Evolutionary conservation across 1,139 yeast genomes (phyloP), one percentile per base, ranked within the genome.

Genomic region (Saccharomyces hybrid): DNA sequence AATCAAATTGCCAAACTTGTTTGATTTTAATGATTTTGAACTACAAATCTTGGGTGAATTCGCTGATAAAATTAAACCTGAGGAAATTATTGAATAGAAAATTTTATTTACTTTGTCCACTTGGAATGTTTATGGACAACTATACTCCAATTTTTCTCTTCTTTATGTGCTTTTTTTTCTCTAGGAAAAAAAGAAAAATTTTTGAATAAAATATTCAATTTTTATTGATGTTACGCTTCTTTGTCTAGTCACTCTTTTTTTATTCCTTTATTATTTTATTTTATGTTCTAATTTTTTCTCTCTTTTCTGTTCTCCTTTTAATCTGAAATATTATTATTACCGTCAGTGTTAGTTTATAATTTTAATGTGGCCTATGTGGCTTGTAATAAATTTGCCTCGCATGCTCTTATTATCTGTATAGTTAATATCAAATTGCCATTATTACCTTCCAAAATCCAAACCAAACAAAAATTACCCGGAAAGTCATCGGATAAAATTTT

Each of bases 21-120:
- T 74, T 60, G 73, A 74, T 57, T 75, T 75, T 52, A 71, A 73
- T 54, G 71, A 69, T 47, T 73, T 73, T 59, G 78, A 75, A 58
- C 58, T 71, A 42, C 73, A 73, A 59, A 68, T 74, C 6, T 61
- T 75, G 49, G 76, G 75, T 24, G 74, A 72, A 14, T 60, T 71
- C 42, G 61, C 62, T 42, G 64, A 66, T 44, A 57, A 57, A 55
- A 63, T 72, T 54, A 60, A 54, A 57, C 70, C 69, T 16, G 11
- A 9, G 44, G 26, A 38, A 38, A 11, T 5, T 38, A 19, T 12
- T 38, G 44, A 38, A 38, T 38, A 38, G 26, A 9, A 38, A 38
- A 9, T 38, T 16, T 38, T 38, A 38, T 38, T 11, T 8, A 2
- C 11, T 38, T 38, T 16, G 14, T 38, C 44, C 26, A 11, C 44